Base-by-base conservation (phyloP, 208 protist species). In the Cochliopodium minus region DNA sequence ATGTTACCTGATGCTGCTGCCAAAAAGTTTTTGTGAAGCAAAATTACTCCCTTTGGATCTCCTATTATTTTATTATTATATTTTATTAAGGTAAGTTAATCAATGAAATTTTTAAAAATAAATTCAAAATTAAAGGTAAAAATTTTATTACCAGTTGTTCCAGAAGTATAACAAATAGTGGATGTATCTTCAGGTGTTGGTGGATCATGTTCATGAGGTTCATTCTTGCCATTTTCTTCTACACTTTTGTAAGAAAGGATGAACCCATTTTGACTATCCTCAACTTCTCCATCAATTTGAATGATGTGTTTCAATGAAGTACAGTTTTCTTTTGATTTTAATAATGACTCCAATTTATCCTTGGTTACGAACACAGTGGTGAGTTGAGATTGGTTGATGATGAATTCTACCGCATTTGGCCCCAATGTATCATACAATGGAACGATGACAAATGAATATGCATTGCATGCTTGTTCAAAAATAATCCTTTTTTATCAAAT, bases 351-450 rank as follows among this genome's bases (percentile, higher is more conserved):
- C 4, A 13, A 59, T 11, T 53, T 59, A 30, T 34, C 20, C 26
- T 33, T 9, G 23, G 2, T 6, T 34, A 22, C 29, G 43, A 11
- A 59, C 2, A 47, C 22, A 39, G 33, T 13, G 1, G 20, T 15
- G 46, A 59, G 15, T 30, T 59, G 36, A 30, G 22, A 33, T 34
- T 59, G 55, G 30, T 59, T 59, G 22, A 52, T 40, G 11, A 59
- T 59, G 34, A 29, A 59, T 7, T 4, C 1, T 11, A 5, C 15
- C 2, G 55, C 26, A 9, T 59, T 36, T 6, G 15, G 22, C 23
- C 55, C 55, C 0, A 59, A 15, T 20, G 55, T 59, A 13, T 59
- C 55, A 52, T 59, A 59, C 4, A 59, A 10, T 23, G 55, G 20
- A 59, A 50, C 23, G 34, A 5, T 43, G 2, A 59, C 55, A 29